Conservation (phyloP, 1,284 basidiomycete genomes). For the Grifola frondosa region DNA sequence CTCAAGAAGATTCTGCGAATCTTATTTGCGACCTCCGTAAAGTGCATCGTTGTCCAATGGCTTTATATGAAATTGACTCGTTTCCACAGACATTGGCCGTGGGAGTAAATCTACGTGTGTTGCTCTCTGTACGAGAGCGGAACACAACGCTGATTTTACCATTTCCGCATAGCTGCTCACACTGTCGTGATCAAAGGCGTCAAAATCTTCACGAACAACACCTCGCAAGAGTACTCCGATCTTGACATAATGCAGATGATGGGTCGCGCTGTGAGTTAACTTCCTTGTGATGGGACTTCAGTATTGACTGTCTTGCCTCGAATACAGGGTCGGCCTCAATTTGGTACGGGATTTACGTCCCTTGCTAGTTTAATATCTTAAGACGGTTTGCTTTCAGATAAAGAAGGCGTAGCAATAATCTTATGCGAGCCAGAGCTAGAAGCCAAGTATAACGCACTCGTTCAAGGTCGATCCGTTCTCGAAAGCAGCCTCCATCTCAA, state of each 20-base stretch:
- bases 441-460: conserved; percentile 65
- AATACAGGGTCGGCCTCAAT: conserved; percentile 86
- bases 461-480: conserved; percentile 68
- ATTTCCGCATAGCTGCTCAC: conserved; percentile 57
- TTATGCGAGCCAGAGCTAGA: conserved; percentile 77
- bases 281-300: no score
- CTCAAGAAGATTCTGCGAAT: conserved; percentile 63
- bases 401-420: conserved; percentile 76
- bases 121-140: neutral
- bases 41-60: conserved; percentile 28
- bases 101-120: conserved; percentile 83
- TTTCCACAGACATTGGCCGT: conserved; percentile 74
- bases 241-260: conserved; percentile 87
- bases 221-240: conserved; percentile 74
- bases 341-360: conserved; percentile 49
- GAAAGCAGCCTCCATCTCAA: conserved; percentile 85
- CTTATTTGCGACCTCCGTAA: conserved; percentile 72
- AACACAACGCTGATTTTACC: neutral
- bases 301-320: neutral
- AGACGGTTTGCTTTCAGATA: conserved; percentile 48
- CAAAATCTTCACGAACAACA: conserved; percentile 65
- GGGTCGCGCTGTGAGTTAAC: conserved; percentile 70
- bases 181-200: conserved; percentile 84
- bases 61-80: no score
- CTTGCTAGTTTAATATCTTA: conserved; percentile 1